These are phyloP conservation scores for Trichodelitschia bisporula DNA, from an alignment of 495 filamentous ascomycete species.

Conservation along the genomic window DNA sequence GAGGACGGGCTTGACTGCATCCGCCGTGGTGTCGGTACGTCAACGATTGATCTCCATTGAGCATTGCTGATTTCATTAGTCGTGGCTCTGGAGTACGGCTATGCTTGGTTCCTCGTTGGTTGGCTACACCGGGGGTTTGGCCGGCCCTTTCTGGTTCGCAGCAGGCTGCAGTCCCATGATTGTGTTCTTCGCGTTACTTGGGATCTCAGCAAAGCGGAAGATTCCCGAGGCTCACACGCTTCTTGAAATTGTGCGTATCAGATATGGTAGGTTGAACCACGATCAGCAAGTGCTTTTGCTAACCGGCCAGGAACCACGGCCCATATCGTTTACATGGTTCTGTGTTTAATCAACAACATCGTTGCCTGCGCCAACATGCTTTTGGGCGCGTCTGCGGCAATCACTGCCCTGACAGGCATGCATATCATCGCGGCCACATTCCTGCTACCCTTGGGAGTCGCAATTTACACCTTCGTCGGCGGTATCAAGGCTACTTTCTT, in stretches of 20 bases:
- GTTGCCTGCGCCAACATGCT: constrained; percentile 22
- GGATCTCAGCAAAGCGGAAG: constrained; percentile 8
- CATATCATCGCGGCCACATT: constrained; percentile 22
- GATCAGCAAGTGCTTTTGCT: neutral
- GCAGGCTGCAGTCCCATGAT: constrained; percentile 9
- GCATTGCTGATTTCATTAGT: neutral
- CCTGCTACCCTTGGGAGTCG: constrained; percentile 18
- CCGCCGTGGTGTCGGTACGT: constrained; percentile 18
- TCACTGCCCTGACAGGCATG: constrained; percentile 17
- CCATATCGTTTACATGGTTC: constrained; percentile 26
- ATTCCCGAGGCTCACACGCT: constrained; percentile 10
- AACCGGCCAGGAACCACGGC: constrained; percentile 16
- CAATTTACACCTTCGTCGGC: constrained; percentile 21
- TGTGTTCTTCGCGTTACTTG: constrained; percentile 9
- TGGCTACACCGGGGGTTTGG: constrained; percentile 13
- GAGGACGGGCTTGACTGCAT: constrained; percentile 23
- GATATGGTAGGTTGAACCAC: constrained; percentile 3
- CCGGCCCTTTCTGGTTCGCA: constrained; percentile 9
- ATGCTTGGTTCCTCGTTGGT: constrained; percentile 4
- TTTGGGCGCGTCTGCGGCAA: constrained; percentile 18
- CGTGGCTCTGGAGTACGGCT: constrained; percentile 5
- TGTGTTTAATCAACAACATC: constrained; percentile 21
- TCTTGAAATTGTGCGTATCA: constrained; percentile 9
- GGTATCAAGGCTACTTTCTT: constrained; percentile 26
- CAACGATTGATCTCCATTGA: neutral